A percentile compares a stretch with the other conserved stretches of the same genome.
Conservation (phyloP, 2,329 filamentous ascomycete species). For the Fusarium sp. region DNA sequence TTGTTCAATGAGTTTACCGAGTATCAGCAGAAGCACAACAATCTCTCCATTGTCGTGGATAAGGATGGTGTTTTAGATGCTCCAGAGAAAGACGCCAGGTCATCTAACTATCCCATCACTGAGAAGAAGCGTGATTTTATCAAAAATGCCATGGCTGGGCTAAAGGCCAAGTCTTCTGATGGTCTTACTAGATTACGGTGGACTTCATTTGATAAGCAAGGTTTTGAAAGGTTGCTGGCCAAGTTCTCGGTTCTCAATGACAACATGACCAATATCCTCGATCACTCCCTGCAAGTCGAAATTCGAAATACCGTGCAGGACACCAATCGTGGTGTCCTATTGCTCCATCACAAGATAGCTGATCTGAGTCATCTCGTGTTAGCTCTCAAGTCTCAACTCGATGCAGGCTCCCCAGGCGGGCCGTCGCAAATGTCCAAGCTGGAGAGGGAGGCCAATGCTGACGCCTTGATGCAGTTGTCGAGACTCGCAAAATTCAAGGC, state of each 20-base stretch:
- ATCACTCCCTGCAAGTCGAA: conserved; percentile 61
- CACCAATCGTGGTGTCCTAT: conserved; percentile 61
- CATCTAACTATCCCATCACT: conserved; percentile 61
- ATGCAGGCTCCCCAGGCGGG: conserved; percentile 44
- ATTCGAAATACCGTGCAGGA: conserved; percentile 63
- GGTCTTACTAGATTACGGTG: conserved; percentile 56
- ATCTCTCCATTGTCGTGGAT: conserved; percentile 54
- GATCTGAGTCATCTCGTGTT: conserved; percentile 62
- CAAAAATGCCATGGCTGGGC: conserved; percentile 57
- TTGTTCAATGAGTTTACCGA: conserved; percentile 62
- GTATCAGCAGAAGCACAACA: conserved; percentile 57
- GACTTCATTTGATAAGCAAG: conserved; percentile 61
- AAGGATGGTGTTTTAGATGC: conserved; percentile 52
- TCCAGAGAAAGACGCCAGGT: conserved; percentile 60
- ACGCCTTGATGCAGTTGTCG: conserved; percentile 57
- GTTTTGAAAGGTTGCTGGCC: conserved; percentile 60
- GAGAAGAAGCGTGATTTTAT: conserved; percentile 59
- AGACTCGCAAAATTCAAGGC: conserved; percentile 65
- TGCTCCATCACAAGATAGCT: conserved; percentile 61
- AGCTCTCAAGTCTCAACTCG: conserved; percentile 60
- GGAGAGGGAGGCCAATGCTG: conserved; percentile 56
- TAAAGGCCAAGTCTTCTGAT: conserved; percentile 56
- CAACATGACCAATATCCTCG: conserved; percentile 62
- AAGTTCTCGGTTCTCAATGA: conserved; percentile 62
- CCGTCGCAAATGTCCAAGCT: conserved; percentile 52